These are phyloP conservation scores for Fusarium tjaetaba DNA, from an alignment of 2,329 filamentous ascomycete genomes.

Conservation along the genomic window DNA sequence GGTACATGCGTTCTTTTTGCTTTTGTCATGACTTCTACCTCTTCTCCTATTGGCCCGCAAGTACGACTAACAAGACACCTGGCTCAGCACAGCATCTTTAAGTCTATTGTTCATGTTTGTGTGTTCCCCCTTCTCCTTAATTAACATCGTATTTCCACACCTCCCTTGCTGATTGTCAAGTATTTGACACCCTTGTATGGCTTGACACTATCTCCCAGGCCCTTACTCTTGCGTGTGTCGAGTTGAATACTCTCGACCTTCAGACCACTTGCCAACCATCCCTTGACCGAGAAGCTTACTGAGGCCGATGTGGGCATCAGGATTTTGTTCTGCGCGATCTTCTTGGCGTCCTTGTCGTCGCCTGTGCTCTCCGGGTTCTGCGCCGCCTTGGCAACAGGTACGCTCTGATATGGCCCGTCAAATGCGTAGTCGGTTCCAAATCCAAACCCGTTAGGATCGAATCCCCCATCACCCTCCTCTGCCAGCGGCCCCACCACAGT, in stretches of 20 bases:
- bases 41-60: constrained; percentile 16
- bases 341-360: constrained; percentile 64
- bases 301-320: constrained; percentile 83
- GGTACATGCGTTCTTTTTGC: not conserved
- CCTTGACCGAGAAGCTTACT: constrained; percentile 76
- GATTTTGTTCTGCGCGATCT: constrained; percentile 74
- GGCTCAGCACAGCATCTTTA: constrained; percentile 9
- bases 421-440: constrained; percentile 63
- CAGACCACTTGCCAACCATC: constrained; percentile 74
- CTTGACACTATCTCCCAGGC: constrained; percentile 86
- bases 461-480: constrained; percentile 59
- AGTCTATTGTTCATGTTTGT: constrained; percentile 2
- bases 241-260: constrained; percentile 75
- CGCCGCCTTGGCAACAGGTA: constrained; percentile 48
- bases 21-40: constrained; percentile 8
- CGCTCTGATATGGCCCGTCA: constrained; percentile 66
- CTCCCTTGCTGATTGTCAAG: constrained; percentile 76
- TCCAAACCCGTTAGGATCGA: constrained; percentile 62
- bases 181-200: constrained; percentile 99
- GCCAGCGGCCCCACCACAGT: constrained; percentile 76
- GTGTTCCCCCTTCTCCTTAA: not conserved
- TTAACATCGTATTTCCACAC: constrained; percentile 71
- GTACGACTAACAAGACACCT: not conserved
- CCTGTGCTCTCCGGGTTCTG: constrained; percentile 46
- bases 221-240: constrained; percentile 82